Conservation (phyloP, 495 filamentous ascomycete genomes). For the Astrothelium macrocarpum region DNA sequence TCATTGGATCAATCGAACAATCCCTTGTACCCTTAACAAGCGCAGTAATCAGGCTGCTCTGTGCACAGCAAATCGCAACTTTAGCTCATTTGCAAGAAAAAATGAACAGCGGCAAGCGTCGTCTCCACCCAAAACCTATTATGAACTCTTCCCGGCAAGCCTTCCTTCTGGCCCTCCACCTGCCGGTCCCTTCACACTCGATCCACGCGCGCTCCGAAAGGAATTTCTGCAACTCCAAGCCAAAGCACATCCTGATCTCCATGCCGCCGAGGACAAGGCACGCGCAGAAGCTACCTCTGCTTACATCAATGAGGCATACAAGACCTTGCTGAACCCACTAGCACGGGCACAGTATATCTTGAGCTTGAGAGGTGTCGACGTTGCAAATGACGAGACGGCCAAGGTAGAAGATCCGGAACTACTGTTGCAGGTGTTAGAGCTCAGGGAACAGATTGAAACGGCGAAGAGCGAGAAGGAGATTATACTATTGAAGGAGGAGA, state of each 20-base stretch:
- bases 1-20: background rate
- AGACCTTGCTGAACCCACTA: constrained; percentile 66
- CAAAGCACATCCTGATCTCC: constrained; percentile 73
- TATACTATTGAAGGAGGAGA: constrained; percentile 49
- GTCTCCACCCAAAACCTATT: constrained; percentile 44
- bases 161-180: constrained; percentile 78
- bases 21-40: background rate
- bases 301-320: constrained; percentile 81
- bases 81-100: background rate
- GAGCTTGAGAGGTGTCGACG: constrained; percentile 58
- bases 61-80: background rate
- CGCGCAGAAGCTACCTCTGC: constrained; percentile 64
- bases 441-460: constrained; percentile 74
- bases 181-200: constrained; percentile 60
- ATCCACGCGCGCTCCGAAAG: constrained; percentile 53
- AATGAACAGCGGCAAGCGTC: background rate
- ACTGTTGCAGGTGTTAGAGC: constrained; percentile 80
- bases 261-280: constrained; percentile 45
- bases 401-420: constrained; percentile 61
- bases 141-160: constrained; percentile 78
- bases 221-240: constrained; percentile 84
- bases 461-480: constrained; percentile 57
- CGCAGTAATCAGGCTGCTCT: background rate
- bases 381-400: constrained; percentile 60
- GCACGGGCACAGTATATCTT: constrained; percentile 78